Evolutionary conservation across 176 grass and related monocot genomes (phyloP).

Genomic region (Chrysopogon serrulatus): DNA sequence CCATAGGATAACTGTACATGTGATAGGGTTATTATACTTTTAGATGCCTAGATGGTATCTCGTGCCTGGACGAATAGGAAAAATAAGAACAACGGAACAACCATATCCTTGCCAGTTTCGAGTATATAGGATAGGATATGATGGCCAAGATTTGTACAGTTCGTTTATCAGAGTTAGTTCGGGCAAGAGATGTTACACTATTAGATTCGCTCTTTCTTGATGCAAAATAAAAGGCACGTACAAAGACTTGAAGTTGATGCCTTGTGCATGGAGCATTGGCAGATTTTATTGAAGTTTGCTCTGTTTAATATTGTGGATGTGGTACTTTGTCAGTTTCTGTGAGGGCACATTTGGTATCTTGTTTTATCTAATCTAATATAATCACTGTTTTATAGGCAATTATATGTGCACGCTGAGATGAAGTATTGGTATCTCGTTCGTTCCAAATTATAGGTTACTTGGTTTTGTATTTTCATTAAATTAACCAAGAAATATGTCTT

Average conservation of each 20-base stretch:
- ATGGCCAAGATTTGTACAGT: neutral
- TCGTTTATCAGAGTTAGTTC: neutral
- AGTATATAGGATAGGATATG: constrained; percentile 6
- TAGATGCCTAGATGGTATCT: neutral
- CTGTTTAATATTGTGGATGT: neutral
- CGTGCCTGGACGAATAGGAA: neutral
- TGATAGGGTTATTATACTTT: neutral
- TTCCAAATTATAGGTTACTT: neutral
- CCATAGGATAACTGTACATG: constrained; percentile 13
- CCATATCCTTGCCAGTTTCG: neutral
- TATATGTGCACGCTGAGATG: neutral
- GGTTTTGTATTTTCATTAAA: no score
- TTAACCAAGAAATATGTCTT: no score
- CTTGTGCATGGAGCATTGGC: neutral
- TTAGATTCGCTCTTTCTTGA: neutral
- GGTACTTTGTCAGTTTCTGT: neutral
- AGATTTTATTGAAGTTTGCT: neutral
- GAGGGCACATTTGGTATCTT: neutral
- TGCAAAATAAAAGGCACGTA: neutral
- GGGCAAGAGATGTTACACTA: neutral
- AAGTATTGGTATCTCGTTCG: neutral
- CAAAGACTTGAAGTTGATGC: neutral
- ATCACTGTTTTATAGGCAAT: neutral
- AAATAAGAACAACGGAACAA: neutral
- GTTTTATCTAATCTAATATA: neutral